These are phyloP conservation scores for Agastache rugosa DNA, from an alignment of 257 asterid species.

Conservation along the genomic window DNA sequence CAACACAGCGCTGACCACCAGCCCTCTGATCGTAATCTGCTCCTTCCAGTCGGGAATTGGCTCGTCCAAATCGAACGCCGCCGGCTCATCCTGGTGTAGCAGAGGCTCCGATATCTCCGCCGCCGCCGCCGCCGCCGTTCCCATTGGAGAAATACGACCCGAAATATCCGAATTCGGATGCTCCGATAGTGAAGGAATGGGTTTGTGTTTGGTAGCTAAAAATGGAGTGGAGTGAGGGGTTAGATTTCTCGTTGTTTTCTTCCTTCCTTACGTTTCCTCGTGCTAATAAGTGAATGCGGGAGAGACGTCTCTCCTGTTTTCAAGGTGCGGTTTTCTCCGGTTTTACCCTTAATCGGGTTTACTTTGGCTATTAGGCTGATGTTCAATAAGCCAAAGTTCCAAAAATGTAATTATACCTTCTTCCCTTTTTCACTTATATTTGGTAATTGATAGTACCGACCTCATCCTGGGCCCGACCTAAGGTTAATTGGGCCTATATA, in stretches of 20 bases:
- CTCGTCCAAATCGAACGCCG: constrained; percentile 33
- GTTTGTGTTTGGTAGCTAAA: constrained; percentile 14
- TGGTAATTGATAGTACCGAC: too few relatives aligned
- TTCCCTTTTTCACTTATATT: too few relatives aligned
- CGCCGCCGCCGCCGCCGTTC: constrained; percentile 51
- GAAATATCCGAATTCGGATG: constrained; percentile 4
- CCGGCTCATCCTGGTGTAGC: constrained; percentile 40
- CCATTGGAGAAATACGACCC: constrained; percentile 47
- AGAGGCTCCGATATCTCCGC: constrained; percentile 81
- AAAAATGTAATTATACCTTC: too few relatives aligned
- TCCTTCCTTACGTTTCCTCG: background rate
- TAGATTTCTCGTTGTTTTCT: constrained; percentile 4
- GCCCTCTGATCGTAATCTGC: constrained; percentile 89
- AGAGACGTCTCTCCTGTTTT: constrained; percentile 28
- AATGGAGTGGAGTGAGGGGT: constrained; percentile 21
- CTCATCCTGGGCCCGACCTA: too few relatives aligned
- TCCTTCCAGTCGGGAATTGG: constrained; percentile 83
- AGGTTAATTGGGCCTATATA: too few relatives aligned
- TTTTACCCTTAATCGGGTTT: background rate
- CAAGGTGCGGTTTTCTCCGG: constrained; percentile 17
- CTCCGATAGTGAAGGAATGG: constrained; percentile 8
- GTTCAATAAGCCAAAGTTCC: background rate
- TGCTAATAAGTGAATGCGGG: too few relatives aligned
- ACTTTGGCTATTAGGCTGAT: background rate
- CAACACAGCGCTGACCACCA: constrained; percentile 77